phyloP scores from a whole-genome alignment of 164 flowering plant genomes.

The Chimonanthus praecox region DNA sequence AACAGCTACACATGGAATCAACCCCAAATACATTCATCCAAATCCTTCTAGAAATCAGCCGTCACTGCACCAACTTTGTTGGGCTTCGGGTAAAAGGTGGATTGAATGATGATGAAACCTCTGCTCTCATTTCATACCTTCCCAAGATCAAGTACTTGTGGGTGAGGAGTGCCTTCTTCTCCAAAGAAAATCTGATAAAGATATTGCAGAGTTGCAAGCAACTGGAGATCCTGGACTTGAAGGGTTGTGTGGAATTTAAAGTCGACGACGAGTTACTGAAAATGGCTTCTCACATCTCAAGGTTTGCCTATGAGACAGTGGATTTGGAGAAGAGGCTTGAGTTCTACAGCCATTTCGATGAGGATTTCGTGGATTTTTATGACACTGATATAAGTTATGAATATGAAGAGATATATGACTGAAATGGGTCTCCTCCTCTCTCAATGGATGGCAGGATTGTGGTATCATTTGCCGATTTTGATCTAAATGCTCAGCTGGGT shows the following conservation, averaged over 20 bases:
- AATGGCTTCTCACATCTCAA: slow-evolving; percentile 4
- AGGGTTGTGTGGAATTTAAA: slow-evolving; percentile 2
- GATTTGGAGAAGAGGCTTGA: too few species aligned
- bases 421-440: too few species aligned
- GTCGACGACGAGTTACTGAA: slow-evolving; percentile 11
- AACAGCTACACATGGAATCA: neutral
- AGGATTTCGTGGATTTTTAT: too few species aligned
- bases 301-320: neutral
- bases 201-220: slow-evolving; percentile 11
- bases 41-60: neutral
- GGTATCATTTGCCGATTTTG: too few species aligned
- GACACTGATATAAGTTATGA: too few species aligned
- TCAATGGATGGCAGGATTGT: too few species aligned
- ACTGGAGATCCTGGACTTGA: slow-evolving; percentile 5
- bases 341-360: too few species aligned
- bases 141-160: slow-evolving; percentile 4
- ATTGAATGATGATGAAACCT: neutral
- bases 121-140: neutral
- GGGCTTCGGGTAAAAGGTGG: slow-evolving; percentile 1
- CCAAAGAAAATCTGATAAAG: neutral
- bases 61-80: slow-evolving; percentile 8
- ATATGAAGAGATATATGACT: too few species aligned
- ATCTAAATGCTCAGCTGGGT: too few species aligned
- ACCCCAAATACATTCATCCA: neutral
- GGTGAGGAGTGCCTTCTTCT: neutral